phyloP scores from a whole-genome alignment of 352 stramenopile genomes.

The Pythium vanterpoolii region DNA sequence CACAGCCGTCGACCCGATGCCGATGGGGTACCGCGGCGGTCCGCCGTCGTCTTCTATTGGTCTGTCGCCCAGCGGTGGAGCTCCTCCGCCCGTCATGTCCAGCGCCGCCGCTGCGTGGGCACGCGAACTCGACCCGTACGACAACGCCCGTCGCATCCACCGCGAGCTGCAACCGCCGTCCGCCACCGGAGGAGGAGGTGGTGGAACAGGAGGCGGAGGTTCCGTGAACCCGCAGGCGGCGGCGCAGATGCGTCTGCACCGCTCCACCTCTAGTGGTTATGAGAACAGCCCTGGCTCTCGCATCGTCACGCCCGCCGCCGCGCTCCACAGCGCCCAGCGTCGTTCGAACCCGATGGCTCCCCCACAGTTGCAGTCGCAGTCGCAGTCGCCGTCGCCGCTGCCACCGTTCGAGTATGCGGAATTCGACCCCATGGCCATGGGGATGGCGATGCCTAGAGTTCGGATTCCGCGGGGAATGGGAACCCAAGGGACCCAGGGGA shows the following conservation, averaged over 20 bases:
- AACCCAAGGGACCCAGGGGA: too few relatives aligned
- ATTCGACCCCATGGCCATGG: conserved; percentile 7
- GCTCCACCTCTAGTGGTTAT: not conserved
- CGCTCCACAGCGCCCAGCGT: conserved; percentile 18
- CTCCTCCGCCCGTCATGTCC: not conserved
- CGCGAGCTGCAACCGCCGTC: conserved; percentile 28
- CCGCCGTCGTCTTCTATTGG: not conserved
- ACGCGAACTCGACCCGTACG: conserved; percentile 24
- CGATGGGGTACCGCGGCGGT: conserved; percentile 1
- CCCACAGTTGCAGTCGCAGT: not conserved
- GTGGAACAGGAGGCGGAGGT: conserved; percentile 3
- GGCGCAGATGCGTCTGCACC: conserved; percentile 11
- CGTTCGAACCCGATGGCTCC: too few relatives aligned
- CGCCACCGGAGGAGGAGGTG: not conserved
- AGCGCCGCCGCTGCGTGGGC: conserved; percentile 16
- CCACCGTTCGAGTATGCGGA: not conserved
- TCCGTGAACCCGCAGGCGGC: conserved; percentile 19
- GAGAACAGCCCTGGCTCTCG: conserved; percentile 24
- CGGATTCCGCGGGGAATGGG: not conserved
- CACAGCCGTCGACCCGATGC: conserved; percentile 1
- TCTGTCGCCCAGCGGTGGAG: not conserved
- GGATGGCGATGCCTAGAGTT: not conserved
- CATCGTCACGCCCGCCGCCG: conserved; percentile 23
- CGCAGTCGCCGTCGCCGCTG: not conserved
- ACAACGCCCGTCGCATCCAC: conserved; percentile 32